A percentile compares a stretch with the other conserved stretches of the same genome.
Conservation (phyloP, 352 stramenopile genomes). For the Thraustotheca clavata region DNA sequence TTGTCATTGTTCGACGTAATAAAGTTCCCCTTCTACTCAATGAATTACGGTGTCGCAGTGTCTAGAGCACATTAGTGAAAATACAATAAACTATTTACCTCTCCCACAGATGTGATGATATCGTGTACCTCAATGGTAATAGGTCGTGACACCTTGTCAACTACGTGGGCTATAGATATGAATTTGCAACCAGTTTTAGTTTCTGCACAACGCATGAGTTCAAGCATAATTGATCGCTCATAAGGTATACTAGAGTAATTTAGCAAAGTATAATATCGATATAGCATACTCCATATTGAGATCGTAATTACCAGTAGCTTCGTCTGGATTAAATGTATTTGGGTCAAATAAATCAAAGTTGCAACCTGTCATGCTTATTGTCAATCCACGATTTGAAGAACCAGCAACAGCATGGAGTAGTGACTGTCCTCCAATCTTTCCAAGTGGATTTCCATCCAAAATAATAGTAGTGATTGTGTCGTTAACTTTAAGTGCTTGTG, state of each 20-base stretch:
- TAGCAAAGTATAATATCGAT: not conserved
- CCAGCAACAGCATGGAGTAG: slow-evolving; percentile 54
- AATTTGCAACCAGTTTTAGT: slow-evolving; percentile 79
- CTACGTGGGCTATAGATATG: slow-evolving; percentile 50
- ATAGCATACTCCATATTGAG: slow-evolving; percentile 39
- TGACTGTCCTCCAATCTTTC: slow-evolving; percentile 43
- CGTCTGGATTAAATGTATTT: slow-evolving; percentile 55
- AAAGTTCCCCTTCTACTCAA: slow-evolving; percentile 37
- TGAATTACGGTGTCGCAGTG: slow-evolving; percentile 25
- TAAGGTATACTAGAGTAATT: slow-evolving; percentile 40
- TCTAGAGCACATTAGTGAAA: not conserved
- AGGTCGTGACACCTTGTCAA: slow-evolving; percentile 35
- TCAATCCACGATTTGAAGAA: slow-evolving; percentile 42
- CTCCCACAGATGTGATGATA: slow-evolving; percentile 13
- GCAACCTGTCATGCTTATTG: slow-evolving; percentile 53
- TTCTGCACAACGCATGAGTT: slow-evolving; percentile 58
- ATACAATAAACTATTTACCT: not conserved
- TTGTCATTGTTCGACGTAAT: slow-evolving; percentile 33
- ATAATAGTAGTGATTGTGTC: slow-evolving; percentile 31
- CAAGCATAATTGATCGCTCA: slow-evolving; percentile 56
- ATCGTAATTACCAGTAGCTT: slow-evolving; percentile 64
- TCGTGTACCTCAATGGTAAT: slow-evolving; percentile 64
- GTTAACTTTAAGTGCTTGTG: slow-evolving; percentile 54
- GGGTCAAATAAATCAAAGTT: slow-evolving; percentile 67
- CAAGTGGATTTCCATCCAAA: slow-evolving; percentile 60